A percentile compares a stretch with the other conserved stretches of the same genome.
phyloP scores from a whole-genome alignment of 2,329 filamentous ascomycete genomes.

The Sporothrix humicola region DNA sequence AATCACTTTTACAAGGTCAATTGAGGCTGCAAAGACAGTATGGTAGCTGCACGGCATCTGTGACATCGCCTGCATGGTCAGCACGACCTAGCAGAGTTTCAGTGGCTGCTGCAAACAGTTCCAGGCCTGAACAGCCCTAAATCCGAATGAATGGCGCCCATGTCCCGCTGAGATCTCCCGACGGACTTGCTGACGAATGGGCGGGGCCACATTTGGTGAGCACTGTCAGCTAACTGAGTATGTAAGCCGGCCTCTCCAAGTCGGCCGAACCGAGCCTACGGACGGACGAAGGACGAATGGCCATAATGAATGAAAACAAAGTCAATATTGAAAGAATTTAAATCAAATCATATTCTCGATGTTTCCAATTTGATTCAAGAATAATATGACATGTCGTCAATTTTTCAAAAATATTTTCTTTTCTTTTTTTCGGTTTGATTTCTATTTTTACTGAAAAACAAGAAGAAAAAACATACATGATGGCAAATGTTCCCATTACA shows the following conservation, averaged over 20 bases:
- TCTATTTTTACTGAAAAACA: background rate
- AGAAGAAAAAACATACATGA: too few species aligned
- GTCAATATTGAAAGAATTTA: background rate
- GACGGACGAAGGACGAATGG: slow-evolving; percentile 20
- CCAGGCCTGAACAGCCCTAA: background rate
- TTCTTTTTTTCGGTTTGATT: too few species aligned
- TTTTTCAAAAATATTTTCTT: too few species aligned
- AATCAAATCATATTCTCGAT: background rate
- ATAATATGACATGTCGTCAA: background rate
- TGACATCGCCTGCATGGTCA: background rate
- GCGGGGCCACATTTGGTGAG: background rate
- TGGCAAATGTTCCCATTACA: too few species aligned
- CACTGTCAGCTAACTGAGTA: background rate
- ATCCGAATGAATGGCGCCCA: background rate
- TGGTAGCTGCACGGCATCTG: background rate
- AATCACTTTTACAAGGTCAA: background rate
- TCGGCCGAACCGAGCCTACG: slow-evolving; percentile 5
- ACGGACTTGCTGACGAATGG: slow-evolving; percentile 1
- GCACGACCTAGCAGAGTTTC: background rate
- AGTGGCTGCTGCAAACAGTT: background rate
- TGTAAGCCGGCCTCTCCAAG: background rate
- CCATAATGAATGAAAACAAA: background rate
- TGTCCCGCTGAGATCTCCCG: background rate
- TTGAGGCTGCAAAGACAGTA: background rate
- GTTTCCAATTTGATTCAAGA: background rate